Evolutionary conservation across 1,139 yeast genomes (phyloP), one percentile per base, ranked within the genome.

Genomic region (Oligophagozyma castellii): DNA sequence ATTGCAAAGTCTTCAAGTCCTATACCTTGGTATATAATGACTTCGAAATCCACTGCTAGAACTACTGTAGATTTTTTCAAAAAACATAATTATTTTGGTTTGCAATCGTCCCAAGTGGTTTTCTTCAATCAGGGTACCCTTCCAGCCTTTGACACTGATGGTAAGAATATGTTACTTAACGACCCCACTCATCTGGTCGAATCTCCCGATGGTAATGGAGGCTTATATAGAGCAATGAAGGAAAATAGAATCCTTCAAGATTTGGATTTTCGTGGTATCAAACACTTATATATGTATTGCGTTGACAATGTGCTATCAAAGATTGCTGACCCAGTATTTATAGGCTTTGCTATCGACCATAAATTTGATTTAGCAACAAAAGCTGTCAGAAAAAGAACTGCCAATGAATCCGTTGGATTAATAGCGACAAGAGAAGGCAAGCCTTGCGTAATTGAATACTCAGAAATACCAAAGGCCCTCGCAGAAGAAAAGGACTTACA

Each of bases 201-300:
- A 44, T 81, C 95, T 8, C 98, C 99, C 2, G 96, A 92, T 54
- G 99, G 99, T 2, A 92, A 92, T 52, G 99, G 99, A 33, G 99
- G 99, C 1, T 63, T 92, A 34, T 92, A 92, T 60, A 76, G 73
- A 48, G 96, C 95, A 2, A 65, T 92, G 24, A 59, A 61, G 42
- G 67, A 67, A 23, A 70, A 76, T 39, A 70, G 72, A 1, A 63
- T 86, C 14, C 50, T 89, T 28, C 67, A 68, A 6, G 95, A 86
- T 50, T 70, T 89, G 51, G 48, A 58, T 16, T 38, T 45, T n/a
- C 73, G 73, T 33, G 84, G 83, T 5, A 72, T 89, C 39, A 72
- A 81, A 55, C 98, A 89, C 52, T 65, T 92, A 37, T 96, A 92
- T 58, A 80, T 86, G 78, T 92, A 84, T 59, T 86, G 96, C 57